A percentile compares a stretch with the other conserved stretches of the same genome.
Evolutionary conservation across 495 filamentous ascomycete genomes (phyloP).

Genomic region (Amorphotheca resinae): DNA sequence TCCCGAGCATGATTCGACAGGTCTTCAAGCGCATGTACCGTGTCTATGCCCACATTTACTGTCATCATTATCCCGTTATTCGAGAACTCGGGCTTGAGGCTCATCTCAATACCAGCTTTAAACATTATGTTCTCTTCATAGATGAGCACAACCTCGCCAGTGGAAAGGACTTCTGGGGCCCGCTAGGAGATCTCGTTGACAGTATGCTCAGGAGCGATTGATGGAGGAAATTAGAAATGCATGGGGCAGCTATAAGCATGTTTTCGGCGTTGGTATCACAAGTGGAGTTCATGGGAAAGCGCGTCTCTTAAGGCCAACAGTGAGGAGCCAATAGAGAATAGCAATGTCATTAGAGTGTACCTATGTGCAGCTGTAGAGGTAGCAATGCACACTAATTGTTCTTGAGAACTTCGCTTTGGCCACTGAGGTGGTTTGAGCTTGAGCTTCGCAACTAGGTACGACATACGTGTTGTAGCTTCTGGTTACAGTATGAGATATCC

Average conservation of each 20-base stretch:
- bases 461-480: no score
- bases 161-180: conserved; percentile 95
- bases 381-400: not conserved
- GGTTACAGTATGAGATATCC: no score
- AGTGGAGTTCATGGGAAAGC: conserved; percentile 3
- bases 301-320: not conserved
- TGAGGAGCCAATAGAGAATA: not conserved
- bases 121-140: conserved; percentile 96
- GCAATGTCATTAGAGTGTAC: conserved; percentile 7
- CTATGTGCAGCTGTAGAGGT: conserved; percentile 1
- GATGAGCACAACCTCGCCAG: conserved; percentile 81
- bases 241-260: conserved; percentile 2
- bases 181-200: conserved; percentile 91
- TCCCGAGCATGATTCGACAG: conserved; percentile 74
- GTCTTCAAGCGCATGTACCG: conserved; percentile 98
- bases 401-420: no score
- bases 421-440: no score
- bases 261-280: conserved; percentile 9
- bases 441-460: no score
- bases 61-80: conserved; percentile 96
- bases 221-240: conserved; percentile 12
- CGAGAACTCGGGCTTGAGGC: conserved; percentile 91
- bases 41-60: conserved; percentile 98
- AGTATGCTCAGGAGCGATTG: conserved; percentile 92
- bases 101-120: conserved; percentile 98